Evolutionary conservation across 495 filamentous ascomycete genomes (phyloP).

Genomic region (Aspergillus mulundensis): DNA sequence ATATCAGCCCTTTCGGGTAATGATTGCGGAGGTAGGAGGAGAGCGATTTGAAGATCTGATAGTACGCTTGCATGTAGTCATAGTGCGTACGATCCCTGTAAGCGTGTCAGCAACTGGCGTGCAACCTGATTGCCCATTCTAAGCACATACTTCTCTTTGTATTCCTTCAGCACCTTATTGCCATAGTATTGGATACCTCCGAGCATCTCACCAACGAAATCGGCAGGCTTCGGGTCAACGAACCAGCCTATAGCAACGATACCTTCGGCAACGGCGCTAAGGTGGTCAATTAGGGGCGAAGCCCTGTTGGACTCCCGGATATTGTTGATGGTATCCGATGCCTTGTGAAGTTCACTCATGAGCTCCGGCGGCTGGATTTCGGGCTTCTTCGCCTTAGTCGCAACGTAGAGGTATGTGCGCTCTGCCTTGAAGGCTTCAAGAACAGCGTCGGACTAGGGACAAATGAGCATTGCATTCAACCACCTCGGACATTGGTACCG

Average conservation of each 20-base stretch:
- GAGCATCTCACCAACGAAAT: conserved; percentile 73
- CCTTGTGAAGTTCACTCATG: conserved; percentile 76
- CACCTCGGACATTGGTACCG: conserved; percentile 3
- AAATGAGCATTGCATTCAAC: conserved; percentile 6
- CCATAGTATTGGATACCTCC: conserved; percentile 84
- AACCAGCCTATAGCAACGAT: conserved; percentile 86
- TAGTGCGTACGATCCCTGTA: conserved; percentile 69
- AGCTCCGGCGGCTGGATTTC: conserved; percentile 66
- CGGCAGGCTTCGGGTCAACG: conserved; percentile 71
- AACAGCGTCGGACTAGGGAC: conserved; percentile 53
- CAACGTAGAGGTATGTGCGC: conserved; percentile 80
- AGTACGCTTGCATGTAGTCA: conserved; percentile 84
- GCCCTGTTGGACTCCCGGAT: conserved; percentile 74
- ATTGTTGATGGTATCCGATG: conserved; percentile 68
- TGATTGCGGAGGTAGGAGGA: conserved; percentile 75
- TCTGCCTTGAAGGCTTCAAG: conserved; percentile 71
- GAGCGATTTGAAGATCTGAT: conserved; percentile 78
- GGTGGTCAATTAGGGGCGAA: conserved; percentile 66
- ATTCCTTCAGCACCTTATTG: conserved; percentile 81
- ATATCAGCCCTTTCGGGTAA: conserved; percentile 72
- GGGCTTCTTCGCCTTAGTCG: conserved; percentile 90
- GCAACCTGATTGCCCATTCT: neutral
- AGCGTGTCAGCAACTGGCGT: conserved; percentile 11
- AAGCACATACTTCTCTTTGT: conserved; percentile 79
- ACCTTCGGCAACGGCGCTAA: conserved; percentile 83